phyloP scores from a whole-genome alignment of 768 basidiomycete genomes.

The Termitomyces sp. region DNA sequence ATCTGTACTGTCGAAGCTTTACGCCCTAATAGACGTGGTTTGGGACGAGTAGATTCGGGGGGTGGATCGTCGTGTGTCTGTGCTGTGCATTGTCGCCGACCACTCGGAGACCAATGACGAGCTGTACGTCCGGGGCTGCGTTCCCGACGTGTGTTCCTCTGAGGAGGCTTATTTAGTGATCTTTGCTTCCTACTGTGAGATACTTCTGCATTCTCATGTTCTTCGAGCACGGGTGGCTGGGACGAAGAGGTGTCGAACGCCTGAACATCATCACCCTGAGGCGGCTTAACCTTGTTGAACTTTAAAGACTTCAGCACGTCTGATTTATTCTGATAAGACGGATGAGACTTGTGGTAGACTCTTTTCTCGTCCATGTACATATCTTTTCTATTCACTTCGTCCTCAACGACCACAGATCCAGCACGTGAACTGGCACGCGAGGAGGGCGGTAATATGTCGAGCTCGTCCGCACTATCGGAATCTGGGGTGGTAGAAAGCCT shows the following conservation, averaged over 20 bases:
- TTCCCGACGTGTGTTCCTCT: background rate
- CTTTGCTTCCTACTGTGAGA: background rate
- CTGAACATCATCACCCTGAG: background rate
- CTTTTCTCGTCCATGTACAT: conserved; percentile 1
- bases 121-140: background rate
- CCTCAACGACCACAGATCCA: conserved; percentile 7
- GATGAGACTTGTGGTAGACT: background rate
- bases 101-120: conserved; percentile 1
- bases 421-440: conserved; percentile 9
- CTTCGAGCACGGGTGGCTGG: background rate
- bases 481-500: background rate
- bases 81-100: background rate
- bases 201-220: background rate
- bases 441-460: conserved; percentile 18
- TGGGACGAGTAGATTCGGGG: conserved; percentile 6
- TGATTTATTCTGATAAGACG: background rate
- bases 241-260: background rate
- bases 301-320: conserved; percentile 18
- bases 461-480: conserved; percentile 4
- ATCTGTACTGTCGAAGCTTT: background rate
- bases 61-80: background rate
- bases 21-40: conserved; percentile 9
- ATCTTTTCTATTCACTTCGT: conserved; percentile 11
- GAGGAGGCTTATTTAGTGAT: background rate
- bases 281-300: conserved; percentile 29